phyloP scores from a whole-genome alignment of 2,329 filamentous ascomycete genomes.

The Saccharata proteae region DNA sequence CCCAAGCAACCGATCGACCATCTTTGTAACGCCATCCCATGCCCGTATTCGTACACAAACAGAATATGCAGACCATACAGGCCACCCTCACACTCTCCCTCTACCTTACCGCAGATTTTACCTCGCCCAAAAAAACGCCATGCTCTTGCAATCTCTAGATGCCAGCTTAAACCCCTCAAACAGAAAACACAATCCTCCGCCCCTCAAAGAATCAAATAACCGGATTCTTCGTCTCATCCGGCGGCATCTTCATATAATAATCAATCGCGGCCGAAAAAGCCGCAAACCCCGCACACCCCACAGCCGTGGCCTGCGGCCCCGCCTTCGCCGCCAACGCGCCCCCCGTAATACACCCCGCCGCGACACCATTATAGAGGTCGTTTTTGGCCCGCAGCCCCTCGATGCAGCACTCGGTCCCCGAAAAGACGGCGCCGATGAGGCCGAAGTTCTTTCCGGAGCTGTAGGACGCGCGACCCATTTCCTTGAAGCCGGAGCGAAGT shows the following conservation, averaged over 20 bases:
- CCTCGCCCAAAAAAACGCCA: too few relatives aligned
- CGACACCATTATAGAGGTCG: constrained; percentile 76
- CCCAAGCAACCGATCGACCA: too few relatives aligned
- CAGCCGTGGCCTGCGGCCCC: constrained; percentile 74
- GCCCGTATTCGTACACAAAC: too few relatives aligned
- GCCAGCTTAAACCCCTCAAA: too few relatives aligned
- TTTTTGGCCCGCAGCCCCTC: constrained; percentile 91
- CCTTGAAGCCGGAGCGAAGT: constrained; percentile 73
- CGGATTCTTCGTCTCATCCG: constrained; percentile 27
- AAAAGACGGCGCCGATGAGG: constrained; percentile 81
- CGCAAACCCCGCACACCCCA: constrained; percentile 88
- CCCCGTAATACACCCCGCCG: constrained; percentile 82
- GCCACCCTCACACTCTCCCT: too few relatives aligned
- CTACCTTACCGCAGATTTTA: too few relatives aligned
- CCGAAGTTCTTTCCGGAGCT: constrained; percentile 87
- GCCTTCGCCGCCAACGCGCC: constrained; percentile 77
- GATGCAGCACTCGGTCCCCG: constrained; percentile 89
- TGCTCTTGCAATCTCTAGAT: too few relatives aligned
- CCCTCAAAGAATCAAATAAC: constrained; percentile 25
- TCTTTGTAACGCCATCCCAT: too few relatives aligned
- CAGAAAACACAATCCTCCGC: too few relatives aligned
- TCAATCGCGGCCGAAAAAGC: constrained; percentile 89
- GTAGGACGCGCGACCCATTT: constrained; percentile 80
- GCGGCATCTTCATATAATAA: constrained; percentile 56
- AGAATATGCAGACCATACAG: too few relatives aligned